Evolutionary conservation across 306 rosid genomes (phyloP), one percentile per base, ranked within the genome.

Genomic region (Vigna unguiculata): DNA sequence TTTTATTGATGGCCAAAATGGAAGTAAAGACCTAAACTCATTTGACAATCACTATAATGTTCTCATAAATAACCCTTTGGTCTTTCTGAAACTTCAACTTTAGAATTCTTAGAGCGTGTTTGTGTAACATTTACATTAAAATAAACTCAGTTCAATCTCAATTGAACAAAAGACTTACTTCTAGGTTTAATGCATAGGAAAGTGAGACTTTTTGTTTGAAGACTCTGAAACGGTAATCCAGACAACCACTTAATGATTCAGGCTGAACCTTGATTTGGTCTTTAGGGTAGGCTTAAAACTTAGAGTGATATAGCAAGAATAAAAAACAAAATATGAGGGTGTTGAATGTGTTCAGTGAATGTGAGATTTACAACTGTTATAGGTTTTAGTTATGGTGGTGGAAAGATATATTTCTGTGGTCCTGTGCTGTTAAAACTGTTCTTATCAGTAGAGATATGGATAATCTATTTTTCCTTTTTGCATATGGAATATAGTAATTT

Each of bases 381-480:
- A 47, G 49, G 24, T 45, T 57, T 21, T 1, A 41, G 72, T 67
- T 53, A 25, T 49, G 32, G 63, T 55, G 66, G 81, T 59, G 43
- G 28, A 62, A 81, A 59, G 41, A 68, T 71, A 36, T 49, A 67
- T 34, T 69, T 60, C 43, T 81, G 89, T 86, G 90, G 89, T 81
- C 89, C 86, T 80, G 79, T 58, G 78, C 87, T 78, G 87, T 84
- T 78, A 83, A 83, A 81, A 81, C 80, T 85, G 82, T 80, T 80
- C 38, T 81, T 77, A 71, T 86, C 83, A 69, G 63, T 71, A 58
- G 64, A 59, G 69, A 75, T 62, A 53, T 87, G 78, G 85, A 79
- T 51, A 76, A 76, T 49, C 71, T 77, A 65, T 46, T 83, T 82
- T 74, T 84, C 45, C 13, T 40, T 40, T 40, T 72, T 55, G 41